These are phyloP conservation scores for Tuber calosporum DNA, from an alignment of 495 filamentous ascomycete species.

Conservation along the genomic window DNA sequence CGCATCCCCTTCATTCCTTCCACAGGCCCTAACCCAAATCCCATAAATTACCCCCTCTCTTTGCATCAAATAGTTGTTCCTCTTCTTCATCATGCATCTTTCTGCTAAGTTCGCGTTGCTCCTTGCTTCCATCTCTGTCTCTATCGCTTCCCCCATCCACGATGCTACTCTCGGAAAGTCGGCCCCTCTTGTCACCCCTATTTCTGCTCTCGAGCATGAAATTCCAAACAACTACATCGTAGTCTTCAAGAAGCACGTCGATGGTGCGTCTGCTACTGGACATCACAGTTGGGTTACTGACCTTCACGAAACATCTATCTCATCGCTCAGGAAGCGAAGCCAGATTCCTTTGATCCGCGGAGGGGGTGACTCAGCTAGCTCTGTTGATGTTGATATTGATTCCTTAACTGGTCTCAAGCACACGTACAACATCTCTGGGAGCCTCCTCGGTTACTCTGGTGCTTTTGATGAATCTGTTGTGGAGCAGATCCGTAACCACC, in stretches of 20 bases:
- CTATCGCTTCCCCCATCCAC: constrained; percentile 56
- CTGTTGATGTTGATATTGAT: constrained; percentile 47
- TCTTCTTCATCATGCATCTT: constrained; percentile 41
- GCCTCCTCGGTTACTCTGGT: constrained; percentile 77
- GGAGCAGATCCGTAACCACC: constrained; percentile 88
- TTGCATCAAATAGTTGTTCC: constrained; percentile 11
- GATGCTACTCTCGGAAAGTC: constrained; percentile 72
- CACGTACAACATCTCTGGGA: constrained; percentile 82
- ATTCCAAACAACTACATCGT: constrained; percentile 93
- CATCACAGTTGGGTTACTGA: constrained; percentile 93
- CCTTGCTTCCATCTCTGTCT: constrained; percentile 46
- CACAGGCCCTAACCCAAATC: constrained; percentile 20
- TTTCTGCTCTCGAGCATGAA: constrained; percentile 56
- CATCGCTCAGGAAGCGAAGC: constrained; percentile 83
- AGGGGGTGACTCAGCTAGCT: constrained; percentile 9
- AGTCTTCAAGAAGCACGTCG: constrained; percentile 95
- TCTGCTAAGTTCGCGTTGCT: constrained; percentile 42
- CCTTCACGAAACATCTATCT: constrained; percentile 59
- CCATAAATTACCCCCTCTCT: constrained; percentile 14
- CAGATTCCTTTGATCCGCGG: constrained; percentile 57
- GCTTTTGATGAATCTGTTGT: constrained; percentile 91
- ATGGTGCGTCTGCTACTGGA: constrained; percentile 54
- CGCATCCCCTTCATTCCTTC: constrained; percentile 32
- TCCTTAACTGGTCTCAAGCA: constrained; percentile 83
- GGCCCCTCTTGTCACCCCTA: constrained; percentile 80